These are phyloP conservation scores for Monosporozyma unispora DNA, from an alignment of 805 yeast genomes.

Conservation along the genomic window DNA sequence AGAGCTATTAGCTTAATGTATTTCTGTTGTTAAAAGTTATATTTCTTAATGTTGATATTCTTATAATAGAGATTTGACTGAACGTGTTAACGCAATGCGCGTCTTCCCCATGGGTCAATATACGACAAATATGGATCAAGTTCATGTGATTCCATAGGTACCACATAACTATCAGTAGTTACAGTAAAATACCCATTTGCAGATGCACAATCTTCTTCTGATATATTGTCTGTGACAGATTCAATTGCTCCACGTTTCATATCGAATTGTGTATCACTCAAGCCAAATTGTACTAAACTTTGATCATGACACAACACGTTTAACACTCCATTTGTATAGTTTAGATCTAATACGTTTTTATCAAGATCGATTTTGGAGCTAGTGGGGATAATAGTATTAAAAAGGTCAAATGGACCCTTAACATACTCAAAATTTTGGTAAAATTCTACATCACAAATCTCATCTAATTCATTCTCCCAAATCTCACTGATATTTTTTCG, in stretches of 20 bases:
- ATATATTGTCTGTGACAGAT: neutral
- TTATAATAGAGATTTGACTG: too few relatives aligned
- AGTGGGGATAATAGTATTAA: too few relatives aligned
- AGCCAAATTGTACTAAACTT: neutral
- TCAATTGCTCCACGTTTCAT: neutral
- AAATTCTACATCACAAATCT: neutral
- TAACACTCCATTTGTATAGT: neutral
- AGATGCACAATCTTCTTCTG: too few relatives aligned
- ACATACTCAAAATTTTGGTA: slow-evolving; percentile 1
- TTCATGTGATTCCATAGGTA: neutral
- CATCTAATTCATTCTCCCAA: neutral
- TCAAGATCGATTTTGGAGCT: slow-evolving; percentile 6
- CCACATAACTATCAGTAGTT: neutral
- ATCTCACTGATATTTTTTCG: neutral
- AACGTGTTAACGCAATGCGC: neutral
- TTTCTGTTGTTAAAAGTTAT: too few relatives aligned
- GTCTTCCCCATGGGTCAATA: neutral
- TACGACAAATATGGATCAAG: neutral
- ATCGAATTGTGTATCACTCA: neutral
- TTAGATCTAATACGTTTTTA: slow-evolving; percentile 8
- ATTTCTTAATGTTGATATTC: too few relatives aligned
- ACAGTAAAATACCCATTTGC: neutral
- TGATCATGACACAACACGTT: slow-evolving; percentile 1
- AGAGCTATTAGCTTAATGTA: too few relatives aligned
- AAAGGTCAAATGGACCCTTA: neutral